Evolutionary conservation across 2,329 filamentous ascomycete genomes (phyloP).

Genomic region (Fusarium hostae): DNA sequence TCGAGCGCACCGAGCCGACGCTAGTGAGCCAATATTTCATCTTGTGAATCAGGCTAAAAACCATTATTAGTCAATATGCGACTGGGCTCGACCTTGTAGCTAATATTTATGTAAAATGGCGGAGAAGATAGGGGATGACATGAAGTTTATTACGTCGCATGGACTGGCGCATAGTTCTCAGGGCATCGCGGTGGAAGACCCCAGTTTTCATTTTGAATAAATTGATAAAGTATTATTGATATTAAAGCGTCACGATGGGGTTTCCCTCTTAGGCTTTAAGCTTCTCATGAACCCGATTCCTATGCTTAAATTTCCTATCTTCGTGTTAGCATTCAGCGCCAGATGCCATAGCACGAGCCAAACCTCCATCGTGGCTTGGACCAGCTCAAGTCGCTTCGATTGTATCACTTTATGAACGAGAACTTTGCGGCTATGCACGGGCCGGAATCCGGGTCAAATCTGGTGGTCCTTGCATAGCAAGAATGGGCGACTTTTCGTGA

Average conservation of each 20-base stretch:
- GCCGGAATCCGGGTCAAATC: no score
- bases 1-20: background rate
- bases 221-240: background rate
- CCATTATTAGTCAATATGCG: background rate
- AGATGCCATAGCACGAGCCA: fast-evolving
- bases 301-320: background rate
- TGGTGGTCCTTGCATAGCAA: background rate
- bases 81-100: background rate
- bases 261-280: background rate
- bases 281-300: background rate
- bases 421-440: background rate
- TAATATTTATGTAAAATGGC: background rate
- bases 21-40: background rate
- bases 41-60: background rate
- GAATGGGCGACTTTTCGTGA: background rate
- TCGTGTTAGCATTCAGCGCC: background rate
- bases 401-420: no score
- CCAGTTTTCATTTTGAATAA: background rate
- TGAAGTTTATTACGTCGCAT: background rate
- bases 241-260: background rate
- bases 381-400: no score
- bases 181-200: background rate
- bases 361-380: no score
- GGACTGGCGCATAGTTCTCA: background rate
- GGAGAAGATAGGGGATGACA: background rate